Base-by-base conservation (phyloP, 129 eudicot genomes). In the Apium graveolens region DNA sequence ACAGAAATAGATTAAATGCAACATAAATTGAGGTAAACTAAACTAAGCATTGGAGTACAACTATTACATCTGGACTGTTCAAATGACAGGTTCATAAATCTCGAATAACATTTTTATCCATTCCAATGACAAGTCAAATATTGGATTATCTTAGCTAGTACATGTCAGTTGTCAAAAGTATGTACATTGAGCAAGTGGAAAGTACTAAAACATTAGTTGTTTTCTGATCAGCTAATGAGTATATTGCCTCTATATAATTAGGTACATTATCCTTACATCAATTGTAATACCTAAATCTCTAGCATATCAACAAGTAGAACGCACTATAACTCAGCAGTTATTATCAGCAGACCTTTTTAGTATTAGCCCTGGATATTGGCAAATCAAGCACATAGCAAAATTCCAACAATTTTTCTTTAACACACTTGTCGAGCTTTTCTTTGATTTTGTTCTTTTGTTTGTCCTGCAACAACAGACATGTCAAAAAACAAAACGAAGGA, bases 351-450 rank as follows among this genome's bases (percentile, higher is more conserved):
- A 96, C 99, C 99, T 96, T 96, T 79, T 75, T 96, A 11, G 86
- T 66, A 34, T 85, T 84, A 75, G 97, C 63, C 82, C 81, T 92
- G 76, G 85, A 53, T 79, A 92, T 77, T 70, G 96, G 86, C 83
- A 96, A 70, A 82, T 92, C 97, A 65, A 96, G 87, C 31, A 96
- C 83, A 83, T 96, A 97, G 21, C 99, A 96, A 77, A 90, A 83
- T 53, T 92, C 99, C 77, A 86, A 31, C 80, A 96, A 85, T 73
- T 92, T 96, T 82, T 96, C 99, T 81, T 96, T 96, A 29, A 80
- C 85, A 78, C 73, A 85, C 90, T 89, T 96, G 86, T 96, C 99
- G 72, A 96, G 82, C 80, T 90, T 96, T 80, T 96, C 99, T 83
- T 86, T 92, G 29, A 96, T 76, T 85, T 87, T 96, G 24, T 85